A percentile compares a stretch with the other conserved stretches of the same genome.
phyloP scores from a whole-genome alignment of 1,284 basidiomycete genomes.

The Fomitopsis schrenkii region DNA sequence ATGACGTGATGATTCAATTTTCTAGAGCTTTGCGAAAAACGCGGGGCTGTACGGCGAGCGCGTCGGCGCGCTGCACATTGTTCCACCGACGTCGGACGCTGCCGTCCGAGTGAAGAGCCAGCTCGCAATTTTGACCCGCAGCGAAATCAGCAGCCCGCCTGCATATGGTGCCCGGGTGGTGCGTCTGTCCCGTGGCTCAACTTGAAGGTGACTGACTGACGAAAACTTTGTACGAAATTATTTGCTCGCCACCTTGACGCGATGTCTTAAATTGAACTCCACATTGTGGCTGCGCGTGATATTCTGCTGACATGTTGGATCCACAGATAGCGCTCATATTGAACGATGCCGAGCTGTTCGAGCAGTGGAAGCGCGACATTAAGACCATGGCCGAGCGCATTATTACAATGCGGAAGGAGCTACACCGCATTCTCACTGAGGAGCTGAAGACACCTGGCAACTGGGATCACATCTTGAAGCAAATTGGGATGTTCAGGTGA shows the following conservation, averaged over 20 bases:
- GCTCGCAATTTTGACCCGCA: slow-evolving; percentile 81
- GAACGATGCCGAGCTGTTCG: slow-evolving; percentile 69
- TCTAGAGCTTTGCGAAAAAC: slow-evolving; percentile 93
- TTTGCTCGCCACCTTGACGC: background rate
- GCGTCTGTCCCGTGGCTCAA: background rate
- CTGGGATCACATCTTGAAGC: slow-evolving; percentile 88
- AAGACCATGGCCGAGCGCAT: slow-evolving; percentile 90
- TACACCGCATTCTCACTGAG: slow-evolving; percentile 76
- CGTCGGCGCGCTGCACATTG: slow-evolving; percentile 80
- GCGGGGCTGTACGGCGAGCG: slow-evolving; percentile 93
- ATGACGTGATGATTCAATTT: slow-evolving; percentile 1
- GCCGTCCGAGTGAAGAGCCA: slow-evolving; percentile 80
- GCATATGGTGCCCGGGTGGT: slow-evolving; percentile 88
- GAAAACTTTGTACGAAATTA: background rate
- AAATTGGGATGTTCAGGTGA: slow-evolving; percentile 93
- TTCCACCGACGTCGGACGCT: slow-evolving; percentile 57
- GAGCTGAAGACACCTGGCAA: slow-evolving; percentile 87
- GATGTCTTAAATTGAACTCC: background rate
- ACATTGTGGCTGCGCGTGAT: background rate
- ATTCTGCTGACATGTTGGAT: background rate
- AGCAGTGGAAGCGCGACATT: slow-evolving; percentile 90
- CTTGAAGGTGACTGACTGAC: background rate
- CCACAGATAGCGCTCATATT: slow-evolving; percentile 73
- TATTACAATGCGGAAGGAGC: slow-evolving; percentile 83
- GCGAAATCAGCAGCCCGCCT: slow-evolving; percentile 93